Evolutionary conservation across 2,329 filamentous ascomycete genomes (phyloP), one percentile per base, ranked within the genome.

Genomic region (Penicillium frequentans): DNA sequence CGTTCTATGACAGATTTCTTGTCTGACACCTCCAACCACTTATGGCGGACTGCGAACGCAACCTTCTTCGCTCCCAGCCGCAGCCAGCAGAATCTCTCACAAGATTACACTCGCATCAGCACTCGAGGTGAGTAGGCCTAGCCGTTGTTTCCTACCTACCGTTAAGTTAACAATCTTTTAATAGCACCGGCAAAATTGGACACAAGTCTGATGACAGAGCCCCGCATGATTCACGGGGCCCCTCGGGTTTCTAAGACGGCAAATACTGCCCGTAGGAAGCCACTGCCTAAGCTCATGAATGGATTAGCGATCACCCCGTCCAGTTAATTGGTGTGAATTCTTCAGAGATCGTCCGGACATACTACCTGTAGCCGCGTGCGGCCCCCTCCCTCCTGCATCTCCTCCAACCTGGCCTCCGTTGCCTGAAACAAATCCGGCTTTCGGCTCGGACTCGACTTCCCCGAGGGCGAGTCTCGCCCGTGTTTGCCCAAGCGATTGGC

Each of bases 171-270:
- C 31, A 21, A n/a, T 8, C 1, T 79, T 86, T 14, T 10, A 49
- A 78, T 86, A 64, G 86, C 90, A 37, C 95, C 95, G 5, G 86
- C 90, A 8, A 93, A 90, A 69, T 82, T 99, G 10, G 95, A 99
- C 68, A 84, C 88, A 4, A 84, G 86, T 14, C 80, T 97, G 47
- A 96, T 98, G 91, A 91, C 91, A 72, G 93, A 97, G 75, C 93
- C 93, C 29, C 85, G 93, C 56, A 87, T 90, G 60, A 93, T 96
- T 39, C 91, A 96, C 72, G 93, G 93, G 35, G 87, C 92, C n/a
- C 92, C 92, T 27, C 77, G 84, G 56, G 79, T 85, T 16, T 80
- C 81, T 27, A 77, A 77, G 63, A 69, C 72, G 51, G 69, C 72
- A 56, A 77, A 77, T 64, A 77, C 69, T 56, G 74, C 73, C 29